A percentile compares a stretch with the other conserved stretches of the same genome.
Evolutionary conservation across 768 basidiomycete genomes (phyloP).

Genomic region (Paxillus involutus): DNA sequence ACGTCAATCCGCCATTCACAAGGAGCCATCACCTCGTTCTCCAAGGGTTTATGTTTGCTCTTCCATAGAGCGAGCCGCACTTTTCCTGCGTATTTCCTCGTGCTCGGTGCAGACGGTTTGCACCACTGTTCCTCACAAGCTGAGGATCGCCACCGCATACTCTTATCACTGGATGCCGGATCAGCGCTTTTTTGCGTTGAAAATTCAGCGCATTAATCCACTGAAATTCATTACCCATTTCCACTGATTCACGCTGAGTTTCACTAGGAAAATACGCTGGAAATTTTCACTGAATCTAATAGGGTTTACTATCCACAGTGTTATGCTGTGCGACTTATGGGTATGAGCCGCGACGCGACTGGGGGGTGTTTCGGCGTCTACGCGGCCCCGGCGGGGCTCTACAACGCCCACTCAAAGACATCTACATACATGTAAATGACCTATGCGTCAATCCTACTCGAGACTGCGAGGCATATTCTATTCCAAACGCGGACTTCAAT

Average conservation of each 20-base stretch:
- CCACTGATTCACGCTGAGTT: no score
- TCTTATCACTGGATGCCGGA: no score
- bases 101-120: neutral
- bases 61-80: neutral
- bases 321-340: neutral
- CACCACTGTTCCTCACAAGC: slow-evolving; percentile 32
- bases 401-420: neutral
- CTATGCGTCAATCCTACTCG: neutral
- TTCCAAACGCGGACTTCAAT: slow-evolving; percentile 27
- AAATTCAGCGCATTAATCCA: no score
- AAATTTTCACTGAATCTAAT: no score
- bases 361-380: neutral
- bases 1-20: no score
- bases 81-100: slow-evolving; percentile 19
- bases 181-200: no score
- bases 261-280: no score
- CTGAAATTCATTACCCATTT: no score
- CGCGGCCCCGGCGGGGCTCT: no score
- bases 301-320: no score
- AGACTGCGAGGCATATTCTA: neutral
- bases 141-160: slow-evolving; percentile 9
- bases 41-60: no score
- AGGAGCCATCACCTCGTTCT: no score
- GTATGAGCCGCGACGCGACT: neutral
- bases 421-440: neutral